Base-by-base conservation (phyloP, 1,139 yeast genomes). In the Hemisphaericaspora subhashii region DNA sequence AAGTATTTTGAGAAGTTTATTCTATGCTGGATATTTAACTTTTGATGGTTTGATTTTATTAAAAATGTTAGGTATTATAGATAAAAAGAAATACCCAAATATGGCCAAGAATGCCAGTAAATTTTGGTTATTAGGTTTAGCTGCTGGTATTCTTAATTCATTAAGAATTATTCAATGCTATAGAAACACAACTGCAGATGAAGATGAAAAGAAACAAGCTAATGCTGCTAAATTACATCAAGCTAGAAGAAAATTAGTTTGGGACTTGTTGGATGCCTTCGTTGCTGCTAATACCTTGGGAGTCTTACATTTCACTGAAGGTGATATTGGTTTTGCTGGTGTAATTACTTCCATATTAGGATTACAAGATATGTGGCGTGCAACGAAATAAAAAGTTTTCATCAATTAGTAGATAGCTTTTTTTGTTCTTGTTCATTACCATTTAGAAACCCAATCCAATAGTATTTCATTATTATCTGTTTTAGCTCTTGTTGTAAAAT, bases 261-360 rank as follows among this genome's bases (percentile, higher is more conserved):
- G 95, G 89, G 95, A 88, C 60, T 63, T 77, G 12, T 74, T 86
- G 49, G 98, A 90, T 63, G 60, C 79, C 50, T 73, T 85, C 50
- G 83, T 89, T 54, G 95, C 95, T 18, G 68, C 83, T 57, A 81
- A 85, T 60, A 77, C 83, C 36, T 74, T 87, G 62, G 72, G 77
- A 44, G 65, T 71, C 62, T 68, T 85, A 53, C 72, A 73, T 54
- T 70, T 77, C 52, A 81, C 83, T 58, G 97, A 90, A 53, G 95
- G 95, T 37, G 74, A 83, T 36, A 77, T 88, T 40, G 97, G 96
- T 36, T 68, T 83, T 47, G 90, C 94, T 34, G 98, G 98, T 60
- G 74, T 85, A 24, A 68, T 86, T 45, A 88, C 97, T 23, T 84
- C 96, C 31, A 45, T 83, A 41, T 69, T 89, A 64, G 96, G 96